Evolutionary conservation across 75 land plant species (phyloP).

Genomic region (Pinus tabuliformis): DNA sequence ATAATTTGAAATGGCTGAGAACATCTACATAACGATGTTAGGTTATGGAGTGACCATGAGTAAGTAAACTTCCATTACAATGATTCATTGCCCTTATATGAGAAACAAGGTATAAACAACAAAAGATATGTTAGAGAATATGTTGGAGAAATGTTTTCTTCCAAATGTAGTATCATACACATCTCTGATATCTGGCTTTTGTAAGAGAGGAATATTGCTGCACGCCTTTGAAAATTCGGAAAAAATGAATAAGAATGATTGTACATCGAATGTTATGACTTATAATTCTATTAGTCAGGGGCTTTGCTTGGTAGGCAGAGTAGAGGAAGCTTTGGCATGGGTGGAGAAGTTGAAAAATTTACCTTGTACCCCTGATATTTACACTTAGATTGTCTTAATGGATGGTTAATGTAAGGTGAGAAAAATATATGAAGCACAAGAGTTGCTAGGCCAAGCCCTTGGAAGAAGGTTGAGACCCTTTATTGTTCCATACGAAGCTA

Average conservation of each 20-base stretch:
- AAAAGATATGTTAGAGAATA: slow-evolving; percentile 20
- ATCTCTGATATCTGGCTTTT: slow-evolving; percentile 40
- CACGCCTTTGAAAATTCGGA: slow-evolving; percentile 56
- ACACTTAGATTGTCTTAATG: slow-evolving; percentile 55
- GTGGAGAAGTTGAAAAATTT: slow-evolving; percentile 33
- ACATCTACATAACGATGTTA: slow-evolving; percentile 11
- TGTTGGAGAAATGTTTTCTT: slow-evolving; percentile 35
- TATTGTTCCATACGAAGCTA: slow-evolving; percentile 39
- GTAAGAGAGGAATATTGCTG: slow-evolving; percentile 52
- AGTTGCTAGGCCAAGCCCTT: slow-evolving; percentile 47
- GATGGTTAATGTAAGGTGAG: slow-evolving; percentile 70
- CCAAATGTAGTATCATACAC: slow-evolving; percentile 45
- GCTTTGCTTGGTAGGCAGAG: slow-evolving; percentile 55
- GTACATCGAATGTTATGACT: slow-evolving; percentile 36
- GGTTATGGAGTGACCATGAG: slow-evolving; percentile 14
- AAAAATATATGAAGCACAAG: slow-evolving; percentile 41
- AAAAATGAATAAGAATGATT: slow-evolving; percentile 31
- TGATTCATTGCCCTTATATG: slow-evolving; percentile 35
- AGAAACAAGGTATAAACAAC: slow-evolving; percentile 40
- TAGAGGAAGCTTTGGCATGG: slow-evolving; percentile 53
- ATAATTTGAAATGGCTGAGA: slow-evolving; percentile 28
- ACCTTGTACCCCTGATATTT: slow-evolving; percentile 39
- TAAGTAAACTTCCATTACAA: slow-evolving; percentile 36
- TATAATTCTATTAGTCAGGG: slow-evolving; percentile 67
- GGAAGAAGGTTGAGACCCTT: slow-evolving; percentile 39